phyloP scores from a whole-genome alignment of 768 basidiomycete genomes.

The Phanerochaete sordida region DNA sequence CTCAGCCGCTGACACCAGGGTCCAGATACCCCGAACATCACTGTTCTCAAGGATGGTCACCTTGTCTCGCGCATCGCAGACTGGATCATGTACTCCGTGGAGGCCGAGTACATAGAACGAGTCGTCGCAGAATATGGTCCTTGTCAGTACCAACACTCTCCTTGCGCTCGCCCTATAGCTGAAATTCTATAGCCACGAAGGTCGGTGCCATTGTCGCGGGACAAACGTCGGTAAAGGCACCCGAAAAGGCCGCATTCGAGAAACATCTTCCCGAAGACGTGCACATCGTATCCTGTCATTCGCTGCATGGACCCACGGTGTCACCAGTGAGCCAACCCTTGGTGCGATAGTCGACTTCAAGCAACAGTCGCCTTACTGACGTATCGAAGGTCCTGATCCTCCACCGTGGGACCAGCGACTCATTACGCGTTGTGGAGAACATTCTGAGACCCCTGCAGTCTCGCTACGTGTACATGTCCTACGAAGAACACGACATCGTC shows the following conservation, averaged over 20 bases:
- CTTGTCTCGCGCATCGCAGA: conserved; percentile 86
- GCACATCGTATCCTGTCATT: conserved; percentile 90
- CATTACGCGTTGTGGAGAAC: conserved; percentile 73
- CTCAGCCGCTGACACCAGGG: background rate
- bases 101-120: conserved; percentile 79
- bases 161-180: background rate
- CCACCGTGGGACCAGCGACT: conserved; percentile 75
- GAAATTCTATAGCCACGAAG: conserved; percentile 68
- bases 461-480: conserved; percentile 89
- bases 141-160: conserved; percentile 50
- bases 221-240: conserved; percentile 96
- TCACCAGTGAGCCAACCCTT: conserved; percentile 87
- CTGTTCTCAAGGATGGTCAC: conserved; percentile 77
- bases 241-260: conserved; percentile 89
- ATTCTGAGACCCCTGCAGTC: conserved; percentile 79
- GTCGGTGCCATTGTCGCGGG: conserved; percentile 89
- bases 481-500: conserved; percentile 93
- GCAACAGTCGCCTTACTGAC: background rate
- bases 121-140: conserved; percentile 91
- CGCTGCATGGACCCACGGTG: conserved; percentile 90
- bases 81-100: conserved; percentile 93
- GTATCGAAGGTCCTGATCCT: conserved; percentile 74
- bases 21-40: conserved; percentile 56
- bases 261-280: conserved; percentile 81
- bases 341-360: conserved; percentile 40